Evolutionary conservation across 257 asterid species (phyloP), one percentile per base, ranked within the genome.

Genomic region (Penstemon davidsonii): DNA sequence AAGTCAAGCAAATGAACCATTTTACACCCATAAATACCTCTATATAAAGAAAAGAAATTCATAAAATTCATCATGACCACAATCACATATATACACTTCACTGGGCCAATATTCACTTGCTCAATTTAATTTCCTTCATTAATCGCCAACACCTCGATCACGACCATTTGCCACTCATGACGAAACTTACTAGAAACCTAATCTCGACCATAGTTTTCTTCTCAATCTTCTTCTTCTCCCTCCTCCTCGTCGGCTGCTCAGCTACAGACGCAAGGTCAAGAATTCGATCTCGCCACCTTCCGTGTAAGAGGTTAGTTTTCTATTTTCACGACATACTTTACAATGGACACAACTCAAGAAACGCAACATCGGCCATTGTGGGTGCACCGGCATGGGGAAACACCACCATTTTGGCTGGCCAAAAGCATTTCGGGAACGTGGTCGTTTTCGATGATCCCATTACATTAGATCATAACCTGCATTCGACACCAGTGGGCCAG

Each of bases 391-490:
- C 78, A 0, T 83, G 95, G 95, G 93, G 87, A 0, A 85, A 85
- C 83, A 76, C 33, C 37, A 89, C 94, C 4, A 78, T 77, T 2
- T 12, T 91, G 50, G 82, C 87, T 0, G 40, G 38, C 0, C 85
- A 76, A 8, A 68, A 54, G 60, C 81, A 84, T 33, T 91, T 85
- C 12, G 98, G 98, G 0, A 64, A 89, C 68, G 51, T 91, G 47
- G 86, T 87, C 2, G 80, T 89, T 3, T 91, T 91, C 55, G 92
- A 91, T 51, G 96, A 91, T 45, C 96, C 98, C 7, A 83, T 91
- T 4, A 91, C 98, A 0, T 1, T 82, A 7, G 96, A 88, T 69
- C 87, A 87, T 75, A 80, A 88, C 11, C 68, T 89, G 25, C 88
- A 78, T 10, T 89, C 98, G 3, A 18, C 81, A 0, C 84, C 92